Evolutionary conservation across 495 filamentous ascomycete species (phyloP), one percentile per base, ranked within the genome.

Genomic region (Lophium mytilinum): DNA sequence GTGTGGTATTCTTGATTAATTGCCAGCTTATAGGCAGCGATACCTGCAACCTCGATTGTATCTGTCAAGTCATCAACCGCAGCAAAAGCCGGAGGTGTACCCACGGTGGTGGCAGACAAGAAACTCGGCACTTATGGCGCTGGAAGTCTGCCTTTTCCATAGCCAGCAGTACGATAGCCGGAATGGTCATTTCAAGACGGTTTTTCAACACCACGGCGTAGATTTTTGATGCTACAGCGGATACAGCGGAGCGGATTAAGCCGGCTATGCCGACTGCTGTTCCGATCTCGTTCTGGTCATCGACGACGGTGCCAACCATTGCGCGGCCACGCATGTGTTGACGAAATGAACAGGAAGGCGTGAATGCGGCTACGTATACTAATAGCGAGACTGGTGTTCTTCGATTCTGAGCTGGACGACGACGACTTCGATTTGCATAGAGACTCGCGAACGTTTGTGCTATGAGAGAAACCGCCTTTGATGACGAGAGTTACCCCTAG

Each of bases 1-100:
- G 54, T 59, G 11, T 54, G 37, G 51, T 62, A 67, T n/a, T 62
- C 57, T 14, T 64, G 43, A 39, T 36, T 17, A 45, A 45, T 62
- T 9, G 57, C 64, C 17, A 46, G 40, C 42, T 50, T 39, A 53
- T 62, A 64, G 3, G 64, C 62, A 5, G 24, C 36, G 14, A 49
- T 35, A 0, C 64, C 64, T 0, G 50, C 42, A 6, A 15, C 37
- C 9, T 57, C 37, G 33, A 66, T 58, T 39, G 18, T 40, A 12
- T 47, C 35, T 1, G 52, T 59, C 14, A 64, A n/a, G 10, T 61
- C 64, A 2, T 43, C 51, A 10, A 66, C 57, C 8, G 18, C 35
- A 14, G 37, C 34, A 33, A 61, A 53, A 15, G 53, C 53, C 24
- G 24, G 3, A 30, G 24, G 24, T 30, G 24, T 30, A 19, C 63